A percentile compares a stretch with the other conserved stretches of the same genome.
These are phyloP conservation scores for Calonectria naviculata DNA, from an alignment of 2,329 filamentous ascomycete species.

Conservation along the genomic window DNA sequence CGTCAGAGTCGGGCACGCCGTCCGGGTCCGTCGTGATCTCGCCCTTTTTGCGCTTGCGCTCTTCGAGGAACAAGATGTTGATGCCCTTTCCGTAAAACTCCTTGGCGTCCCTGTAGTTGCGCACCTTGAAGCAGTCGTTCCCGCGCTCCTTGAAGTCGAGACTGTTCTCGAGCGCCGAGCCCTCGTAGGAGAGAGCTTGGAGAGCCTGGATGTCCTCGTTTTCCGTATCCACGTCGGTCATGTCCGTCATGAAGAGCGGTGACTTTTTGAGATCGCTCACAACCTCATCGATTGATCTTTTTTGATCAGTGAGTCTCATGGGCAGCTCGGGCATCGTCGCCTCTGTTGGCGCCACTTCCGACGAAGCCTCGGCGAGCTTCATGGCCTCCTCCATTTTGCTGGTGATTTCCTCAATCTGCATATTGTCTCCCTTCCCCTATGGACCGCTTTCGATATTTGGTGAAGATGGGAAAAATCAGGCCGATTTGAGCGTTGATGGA, in stretches of 20 bases:
- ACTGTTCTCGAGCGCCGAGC: constrained; percentile 85
- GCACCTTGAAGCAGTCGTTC: constrained; percentile 84
- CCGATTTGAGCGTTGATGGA: constrained; percentile 8
- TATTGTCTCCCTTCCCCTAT: constrained; percentile 26
- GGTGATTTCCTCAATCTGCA: constrained; percentile 57
- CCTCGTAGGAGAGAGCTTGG: constrained; percentile 92
- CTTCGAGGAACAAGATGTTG: constrained; percentile 73
- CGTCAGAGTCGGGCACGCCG: constrained; percentile 54
- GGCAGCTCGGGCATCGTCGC: constrained; percentile 57
- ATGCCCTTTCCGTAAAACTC: constrained; percentile 95
- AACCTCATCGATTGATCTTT: constrained; percentile 66
- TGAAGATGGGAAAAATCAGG: background rate
- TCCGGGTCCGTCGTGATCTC: constrained; percentile 45
- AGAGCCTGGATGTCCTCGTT: constrained; percentile 89
- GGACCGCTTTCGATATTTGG: background rate
- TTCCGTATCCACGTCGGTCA: constrained; percentile 82
- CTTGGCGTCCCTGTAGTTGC: constrained; percentile 83
- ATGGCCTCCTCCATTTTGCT: constrained; percentile 52
- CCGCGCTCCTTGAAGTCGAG: constrained; percentile 90
- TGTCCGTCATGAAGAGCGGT: constrained; percentile 95
- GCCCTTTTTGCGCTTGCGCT: constrained; percentile 62
- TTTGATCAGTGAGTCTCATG: constrained; percentile 50
- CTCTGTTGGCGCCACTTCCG: constrained; percentile 18
- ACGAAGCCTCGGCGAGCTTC: constrained; percentile 31
- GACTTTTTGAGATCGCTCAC: constrained; percentile 68